phyloP scores from a whole-genome alignment of 2,329 filamentous ascomycete species.

The Nemania sp. region DNA sequence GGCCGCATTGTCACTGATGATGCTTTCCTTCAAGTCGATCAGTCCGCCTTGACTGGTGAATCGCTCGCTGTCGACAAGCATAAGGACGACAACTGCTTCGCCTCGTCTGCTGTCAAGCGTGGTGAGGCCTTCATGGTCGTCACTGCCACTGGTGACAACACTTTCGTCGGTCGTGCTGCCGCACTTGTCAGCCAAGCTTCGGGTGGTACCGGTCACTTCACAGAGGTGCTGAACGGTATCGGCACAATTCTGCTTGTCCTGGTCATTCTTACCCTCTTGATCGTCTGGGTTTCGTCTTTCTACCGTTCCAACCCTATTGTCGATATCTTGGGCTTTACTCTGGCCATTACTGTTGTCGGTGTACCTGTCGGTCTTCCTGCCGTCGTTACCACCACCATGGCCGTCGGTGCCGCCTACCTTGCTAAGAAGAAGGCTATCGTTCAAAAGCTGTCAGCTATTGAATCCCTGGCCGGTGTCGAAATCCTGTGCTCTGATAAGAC shows the following conservation, averaged over 20 bases:
- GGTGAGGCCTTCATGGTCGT: slow-evolving; percentile 83
- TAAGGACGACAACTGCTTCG: slow-evolving; percentile 77
- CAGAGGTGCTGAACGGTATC: slow-evolving; percentile 85
- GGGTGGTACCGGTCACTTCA: slow-evolving; percentile 81
- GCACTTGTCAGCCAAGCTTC: slow-evolving; percentile 80
- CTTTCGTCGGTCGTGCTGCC: slow-evolving; percentile 86
- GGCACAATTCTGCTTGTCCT: slow-evolving; percentile 78
- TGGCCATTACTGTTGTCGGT: slow-evolving; percentile 89
- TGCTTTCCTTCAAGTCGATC: slow-evolving; percentile 86
- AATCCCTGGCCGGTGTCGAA: slow-evolving; percentile 89
- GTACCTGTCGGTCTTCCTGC: slow-evolving; percentile 91
- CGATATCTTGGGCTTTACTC: slow-evolving; percentile 78
- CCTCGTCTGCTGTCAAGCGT: slow-evolving; percentile 88
- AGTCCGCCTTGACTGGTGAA: slow-evolving; percentile 89
- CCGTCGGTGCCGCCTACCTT: slow-evolving; percentile 87
- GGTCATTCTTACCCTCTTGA: slow-evolving; percentile 76
- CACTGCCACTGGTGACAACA: slow-evolving; percentile 84
- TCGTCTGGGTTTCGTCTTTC: slow-evolving; percentile 86
- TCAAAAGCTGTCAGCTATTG: slow-evolving; percentile 88
- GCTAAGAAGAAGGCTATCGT: slow-evolving; percentile 93
- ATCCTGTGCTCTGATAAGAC: slow-evolving; percentile 96
- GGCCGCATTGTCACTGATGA: slow-evolving; percentile 82
- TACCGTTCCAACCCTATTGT: slow-evolving; percentile 85
- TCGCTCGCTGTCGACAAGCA: slow-evolving; percentile 91
- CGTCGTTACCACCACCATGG: slow-evolving; percentile 94